These are phyloP conservation scores for Fusarium protoensiforme DNA, from an alignment of 2,329 filamentous ascomycete species.

Conservation along the genomic window DNA sequence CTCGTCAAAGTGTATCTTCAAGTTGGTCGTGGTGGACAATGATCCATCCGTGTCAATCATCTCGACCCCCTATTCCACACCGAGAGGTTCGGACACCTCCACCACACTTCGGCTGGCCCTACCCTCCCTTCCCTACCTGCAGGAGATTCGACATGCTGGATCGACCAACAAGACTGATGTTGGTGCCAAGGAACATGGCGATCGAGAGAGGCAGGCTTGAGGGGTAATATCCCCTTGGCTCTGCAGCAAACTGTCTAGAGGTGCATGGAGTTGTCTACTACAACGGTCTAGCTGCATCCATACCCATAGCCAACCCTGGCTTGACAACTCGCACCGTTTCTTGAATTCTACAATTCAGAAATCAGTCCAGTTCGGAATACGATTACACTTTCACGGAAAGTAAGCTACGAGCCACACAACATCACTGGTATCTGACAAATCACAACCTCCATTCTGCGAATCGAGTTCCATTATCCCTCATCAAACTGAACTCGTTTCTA, in stretches of 20 bases:
- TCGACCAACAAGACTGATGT: not conserved
- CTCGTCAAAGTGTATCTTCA: not conserved
- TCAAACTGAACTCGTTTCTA: conserved; percentile 32
- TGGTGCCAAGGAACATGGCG: not conserved
- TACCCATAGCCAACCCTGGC: not conserved
- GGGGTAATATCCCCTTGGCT: not conserved
- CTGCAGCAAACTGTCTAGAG: not conserved
- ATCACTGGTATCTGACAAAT: not conserved
- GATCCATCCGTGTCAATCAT: not conserved
- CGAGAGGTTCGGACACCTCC: not conserved
- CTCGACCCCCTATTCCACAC: not conserved
- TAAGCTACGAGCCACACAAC: not conserved
- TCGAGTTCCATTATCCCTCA: conserved; percentile 8
- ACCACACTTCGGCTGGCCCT: not conserved
- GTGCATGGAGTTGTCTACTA: not conserved
- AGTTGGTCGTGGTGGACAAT: not conserved
- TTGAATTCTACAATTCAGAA: not conserved
- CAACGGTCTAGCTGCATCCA: not conserved
- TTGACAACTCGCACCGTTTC: not conserved
- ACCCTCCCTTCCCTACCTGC: not conserved
- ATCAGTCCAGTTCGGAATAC: not conserved
- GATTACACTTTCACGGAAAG: not conserved
- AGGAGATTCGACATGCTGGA: not conserved
- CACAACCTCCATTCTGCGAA: not conserved
- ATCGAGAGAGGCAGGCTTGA: not conserved